These are phyloP conservation scores for Trichosporon asahii DNA, from an alignment of 1,284 basidiomycete genomes.

Conservation along the genomic window DNA sequence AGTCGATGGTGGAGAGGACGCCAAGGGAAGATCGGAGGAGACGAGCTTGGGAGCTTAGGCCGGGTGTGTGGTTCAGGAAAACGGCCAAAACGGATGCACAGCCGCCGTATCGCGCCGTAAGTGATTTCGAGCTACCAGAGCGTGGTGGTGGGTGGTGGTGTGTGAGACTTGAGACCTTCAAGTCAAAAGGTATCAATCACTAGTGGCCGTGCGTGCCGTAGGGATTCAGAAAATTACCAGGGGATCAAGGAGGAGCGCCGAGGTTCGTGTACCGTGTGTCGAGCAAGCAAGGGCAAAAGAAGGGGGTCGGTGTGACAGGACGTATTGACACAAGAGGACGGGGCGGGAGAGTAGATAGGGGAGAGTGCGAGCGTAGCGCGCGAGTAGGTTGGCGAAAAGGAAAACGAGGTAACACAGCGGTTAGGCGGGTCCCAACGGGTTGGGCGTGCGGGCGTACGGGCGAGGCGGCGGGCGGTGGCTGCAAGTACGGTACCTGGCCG, in stretches of 20 bases:
- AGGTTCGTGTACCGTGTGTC: too few species aligned
- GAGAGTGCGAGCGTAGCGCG: not conserved
- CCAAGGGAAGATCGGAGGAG: not conserved
- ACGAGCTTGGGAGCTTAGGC: not conserved
- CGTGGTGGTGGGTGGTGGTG: not conserved
- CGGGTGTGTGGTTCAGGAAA: not conserved
- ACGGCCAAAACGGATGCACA: not conserved
- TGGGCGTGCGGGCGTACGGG: not conserved
- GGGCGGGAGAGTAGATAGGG: not conserved
- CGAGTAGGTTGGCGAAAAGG: conserved; percentile 1
- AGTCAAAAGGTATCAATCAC: too few species aligned
- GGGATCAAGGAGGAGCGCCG: not conserved
- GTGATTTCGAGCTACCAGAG: conserved; percentile 7
- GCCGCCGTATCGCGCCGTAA: conserved; percentile 2
- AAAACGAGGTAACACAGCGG: not conserved
- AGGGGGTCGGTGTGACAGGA: not conserved
- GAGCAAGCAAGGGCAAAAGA: not conserved
- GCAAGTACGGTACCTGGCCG: not conserved
- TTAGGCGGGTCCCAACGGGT: not conserved
- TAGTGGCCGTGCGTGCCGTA: not conserved
- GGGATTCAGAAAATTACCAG: conserved; percentile 2
- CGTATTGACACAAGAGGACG: not conserved
- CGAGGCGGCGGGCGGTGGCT: not conserved
- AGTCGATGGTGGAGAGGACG: not conserved
- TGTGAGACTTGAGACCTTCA: not conserved